Conservation (phyloP, 2,329 filamentous ascomycete genomes). For the Blastomyces parvus region DNA sequence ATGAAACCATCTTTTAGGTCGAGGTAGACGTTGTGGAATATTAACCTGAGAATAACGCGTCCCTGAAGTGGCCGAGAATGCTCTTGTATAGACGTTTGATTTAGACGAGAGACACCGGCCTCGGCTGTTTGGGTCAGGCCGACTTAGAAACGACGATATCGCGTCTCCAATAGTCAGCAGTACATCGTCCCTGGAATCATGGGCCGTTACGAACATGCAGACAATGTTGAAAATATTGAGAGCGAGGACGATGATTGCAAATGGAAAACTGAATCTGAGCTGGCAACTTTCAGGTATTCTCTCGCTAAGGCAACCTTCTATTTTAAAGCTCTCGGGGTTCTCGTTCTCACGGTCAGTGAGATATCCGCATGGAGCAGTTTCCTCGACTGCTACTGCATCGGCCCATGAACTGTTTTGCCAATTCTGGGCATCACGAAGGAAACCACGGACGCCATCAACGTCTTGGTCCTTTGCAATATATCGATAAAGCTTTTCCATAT, state of each 20-base stretch:
- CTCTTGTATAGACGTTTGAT: constrained; percentile 6
- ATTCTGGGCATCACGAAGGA: constrained; percentile 3
- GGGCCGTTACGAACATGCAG: constrained; percentile 7
- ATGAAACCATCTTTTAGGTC: constrained; percentile 5
- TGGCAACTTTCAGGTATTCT: constrained; percentile 16
- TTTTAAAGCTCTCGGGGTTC: background rate
- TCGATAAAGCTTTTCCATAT: background rate
- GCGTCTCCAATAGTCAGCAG: constrained; percentile 26
- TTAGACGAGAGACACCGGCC: constrained; percentile 20
- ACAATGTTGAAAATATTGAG: constrained; percentile 4
- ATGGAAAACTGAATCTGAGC: constrained; percentile 16
- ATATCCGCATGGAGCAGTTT: background rate
- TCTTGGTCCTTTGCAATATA: background rate
- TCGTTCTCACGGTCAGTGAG: background rate
- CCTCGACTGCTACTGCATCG: background rate
- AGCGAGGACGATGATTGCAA: constrained; percentile 16
- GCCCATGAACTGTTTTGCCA: constrained; percentile 6
- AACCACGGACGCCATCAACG: background rate
- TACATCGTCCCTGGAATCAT: background rate
- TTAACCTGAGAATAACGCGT: constrained; percentile 3
- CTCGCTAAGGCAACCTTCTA: constrained; percentile 11
- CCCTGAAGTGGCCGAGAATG: background rate
- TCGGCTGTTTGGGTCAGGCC: constrained; percentile 24
- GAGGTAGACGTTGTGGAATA: constrained; percentile 1
- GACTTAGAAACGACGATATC: constrained; percentile 29